Conservation (phyloP, 257 asterid species). For the Cordia subcordata region DNA sequence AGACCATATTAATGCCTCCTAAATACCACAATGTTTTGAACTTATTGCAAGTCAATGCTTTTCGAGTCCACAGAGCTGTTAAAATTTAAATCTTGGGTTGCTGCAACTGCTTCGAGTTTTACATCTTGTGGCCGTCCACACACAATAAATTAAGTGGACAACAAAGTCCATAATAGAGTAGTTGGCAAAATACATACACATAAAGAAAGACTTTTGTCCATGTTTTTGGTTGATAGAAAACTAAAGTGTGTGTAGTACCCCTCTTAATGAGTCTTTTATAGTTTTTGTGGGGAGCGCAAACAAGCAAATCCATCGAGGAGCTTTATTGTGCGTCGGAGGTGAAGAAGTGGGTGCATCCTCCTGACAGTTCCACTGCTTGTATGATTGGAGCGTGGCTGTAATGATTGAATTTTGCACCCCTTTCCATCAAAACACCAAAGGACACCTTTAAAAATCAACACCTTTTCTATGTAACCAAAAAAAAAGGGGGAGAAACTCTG, state of each 20-base stretch:
- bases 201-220: background rate
- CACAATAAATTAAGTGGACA: background rate
- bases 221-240: background rate
- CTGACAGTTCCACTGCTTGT: constrained; percentile 19
- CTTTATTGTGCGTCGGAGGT: constrained; percentile 3
- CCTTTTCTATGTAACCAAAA: too few relatives aligned
- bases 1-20: background rate
- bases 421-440: constrained; percentile 39
- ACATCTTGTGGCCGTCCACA: background rate
- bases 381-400: constrained; percentile 60
- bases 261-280: background rate
- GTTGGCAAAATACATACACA: background rate
- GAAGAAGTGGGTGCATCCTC: background rate
- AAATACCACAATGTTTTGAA: too few relatives aligned
- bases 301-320: constrained; percentile 2
- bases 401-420: constrained; percentile 39
- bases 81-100: background rate
- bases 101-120: background rate
- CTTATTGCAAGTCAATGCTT: background rate
- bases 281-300: background rate
- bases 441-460: constrained; percentile 42
- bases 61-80: background rate
- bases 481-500: too few relatives aligned
- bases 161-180: background rate
- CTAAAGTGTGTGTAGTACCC: background rate